phyloP scores from a whole-genome alignment of 2,329 filamentous ascomycete species.

The Paracamarosporium sp. region DNA sequence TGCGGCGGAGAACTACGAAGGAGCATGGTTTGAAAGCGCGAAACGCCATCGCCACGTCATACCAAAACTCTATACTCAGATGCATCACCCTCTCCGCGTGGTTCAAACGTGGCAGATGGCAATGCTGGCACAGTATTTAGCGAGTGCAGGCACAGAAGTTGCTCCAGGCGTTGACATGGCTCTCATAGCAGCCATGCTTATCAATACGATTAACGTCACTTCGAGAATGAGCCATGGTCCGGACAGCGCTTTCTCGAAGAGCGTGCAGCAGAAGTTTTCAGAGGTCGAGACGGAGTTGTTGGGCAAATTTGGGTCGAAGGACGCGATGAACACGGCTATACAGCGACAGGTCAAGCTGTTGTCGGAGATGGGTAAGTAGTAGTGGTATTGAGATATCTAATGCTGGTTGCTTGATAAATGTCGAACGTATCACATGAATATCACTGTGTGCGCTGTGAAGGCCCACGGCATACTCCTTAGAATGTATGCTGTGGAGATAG shows the following conservation, averaged over 20 bases:
- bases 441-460: background rate
- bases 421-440: too few relatives aligned
- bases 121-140: conserved; percentile 44
- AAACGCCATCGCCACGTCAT: conserved; percentile 60
- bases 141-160: conserved; percentile 28
- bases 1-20: conserved; percentile 49
- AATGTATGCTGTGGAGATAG: background rate
- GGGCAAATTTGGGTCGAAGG: conserved; percentile 22
- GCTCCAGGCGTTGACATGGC: conserved; percentile 49
- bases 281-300: conserved; percentile 42
- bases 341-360: conserved; percentile 35
- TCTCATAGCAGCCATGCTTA: conserved; percentile 51
- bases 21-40: conserved; percentile 59
- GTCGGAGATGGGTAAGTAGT: conserved; percentile 32
- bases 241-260: conserved; percentile 49
- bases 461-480: background rate
- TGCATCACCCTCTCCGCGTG: conserved; percentile 61
- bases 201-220: conserved; percentile 49
- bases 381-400: too few relatives aligned
- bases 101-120: conserved; percentile 54
- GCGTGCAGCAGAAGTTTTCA: conserved; percentile 46
- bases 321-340: conserved; percentile 30
- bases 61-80: conserved; percentile 57
- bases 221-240: conserved; percentile 53
- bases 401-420: too few relatives aligned